Conservation (phyloP, 306 rosid genomes). For the Rosa persica region DNA sequence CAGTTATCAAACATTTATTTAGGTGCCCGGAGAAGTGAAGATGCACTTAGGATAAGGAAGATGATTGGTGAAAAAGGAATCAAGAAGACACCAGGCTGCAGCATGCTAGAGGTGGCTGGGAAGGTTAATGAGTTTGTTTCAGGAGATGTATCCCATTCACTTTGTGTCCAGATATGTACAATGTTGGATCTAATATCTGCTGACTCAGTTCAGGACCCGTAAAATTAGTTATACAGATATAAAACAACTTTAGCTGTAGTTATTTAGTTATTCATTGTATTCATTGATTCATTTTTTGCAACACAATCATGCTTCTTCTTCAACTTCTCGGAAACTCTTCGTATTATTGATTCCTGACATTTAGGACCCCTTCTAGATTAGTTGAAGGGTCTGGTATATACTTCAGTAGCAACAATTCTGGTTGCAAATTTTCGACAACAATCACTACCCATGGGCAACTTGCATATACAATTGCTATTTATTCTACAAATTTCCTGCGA, state of each 20-base stretch:
- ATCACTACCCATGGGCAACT: neutral
- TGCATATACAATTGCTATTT: neutral
- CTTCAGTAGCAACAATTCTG: neutral
- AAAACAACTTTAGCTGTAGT: too few relatives aligned
- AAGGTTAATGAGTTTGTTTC: slow-evolving; percentile 42
- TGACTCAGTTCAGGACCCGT: slow-evolving; percentile 14
- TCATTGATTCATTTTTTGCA: too few relatives aligned
- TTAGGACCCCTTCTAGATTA: slow-evolving; percentile 12
- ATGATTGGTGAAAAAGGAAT: slow-evolving; percentile 36
- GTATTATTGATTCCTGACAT: too few relatives aligned
- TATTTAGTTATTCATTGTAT: too few relatives aligned
- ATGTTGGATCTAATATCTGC: slow-evolving; percentile 28
- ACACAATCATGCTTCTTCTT: too few relatives aligned
- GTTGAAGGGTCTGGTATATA: slow-evolving; percentile 2
- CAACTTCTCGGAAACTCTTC: too few relatives aligned
- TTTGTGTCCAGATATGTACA: slow-evolving; percentile 13
- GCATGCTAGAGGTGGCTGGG: slow-evolving; percentile 46
- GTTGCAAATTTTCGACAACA: neutral
- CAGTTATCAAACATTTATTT: slow-evolving; percentile 48
- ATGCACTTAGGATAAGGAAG: slow-evolving; percentile 38
- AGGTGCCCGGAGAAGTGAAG: slow-evolving; percentile 34
- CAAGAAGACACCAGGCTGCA: slow-evolving; percentile 46
- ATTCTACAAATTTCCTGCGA: neutral
- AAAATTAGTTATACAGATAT: neutral
- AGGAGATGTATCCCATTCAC: slow-evolving; percentile 31